Percentiles rank a stretch among this genome's conserved stretches.
phyloP scores from a whole-genome alignment of 768 basidiomycete species.

The Pleurotus pulmonarius region DNA sequence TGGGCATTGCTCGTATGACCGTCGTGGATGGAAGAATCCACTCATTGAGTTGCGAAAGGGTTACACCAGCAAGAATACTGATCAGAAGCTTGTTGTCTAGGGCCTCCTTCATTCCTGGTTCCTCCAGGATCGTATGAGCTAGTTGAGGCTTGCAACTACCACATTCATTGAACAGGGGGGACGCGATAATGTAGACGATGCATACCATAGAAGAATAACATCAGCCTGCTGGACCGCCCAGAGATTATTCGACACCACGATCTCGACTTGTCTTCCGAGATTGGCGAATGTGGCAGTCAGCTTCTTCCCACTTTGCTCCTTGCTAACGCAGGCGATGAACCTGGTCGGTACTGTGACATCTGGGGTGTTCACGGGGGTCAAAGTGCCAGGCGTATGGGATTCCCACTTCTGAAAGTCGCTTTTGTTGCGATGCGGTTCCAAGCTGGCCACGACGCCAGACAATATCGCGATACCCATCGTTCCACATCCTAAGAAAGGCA shows the following conservation, averaged over 20 bases:
- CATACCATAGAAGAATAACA: slow-evolving; percentile 87
- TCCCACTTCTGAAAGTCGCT: slow-evolving; percentile 51
- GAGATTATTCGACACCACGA: slow-evolving; percentile 69
- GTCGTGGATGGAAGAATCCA: slow-evolving; percentile 78
- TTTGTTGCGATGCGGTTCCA: slow-evolving; percentile 42
- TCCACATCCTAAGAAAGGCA: slow-evolving; percentile 68
- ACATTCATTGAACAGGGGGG: not conserved
- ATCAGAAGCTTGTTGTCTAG: slow-evolving; percentile 89
- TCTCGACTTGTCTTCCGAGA: slow-evolving; percentile 65
- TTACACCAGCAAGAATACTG: slow-evolving; percentile 97
- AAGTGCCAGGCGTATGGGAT: slow-evolving; percentile 67
- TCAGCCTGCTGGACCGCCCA: slow-evolving; percentile 69
- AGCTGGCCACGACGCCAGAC: slow-evolving; percentile 85
- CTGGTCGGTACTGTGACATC: slow-evolving; percentile 73
- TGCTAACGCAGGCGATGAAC: slow-evolving; percentile 86
- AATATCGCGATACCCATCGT: slow-evolving; percentile 97
- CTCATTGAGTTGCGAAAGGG: slow-evolving; percentile 69
- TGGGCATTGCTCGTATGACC: slow-evolving; percentile 96
- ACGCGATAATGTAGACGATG: not conserved
- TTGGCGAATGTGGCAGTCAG: slow-evolving; percentile 58
- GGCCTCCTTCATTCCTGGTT: slow-evolving; percentile 77
- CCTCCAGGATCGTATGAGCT: slow-evolving; percentile 67
- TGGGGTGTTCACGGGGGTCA: slow-evolving; percentile 57
- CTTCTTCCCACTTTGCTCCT: slow-evolving; percentile 68
- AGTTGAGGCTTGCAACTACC: slow-evolving; percentile 91